A percentile compares a stretch with the other conserved stretches of the same genome.
These are phyloP conservation scores for Pichia cactophila DNA, from an alignment of 1,139 yeast genomes.

Conservation along the genomic window DNA sequence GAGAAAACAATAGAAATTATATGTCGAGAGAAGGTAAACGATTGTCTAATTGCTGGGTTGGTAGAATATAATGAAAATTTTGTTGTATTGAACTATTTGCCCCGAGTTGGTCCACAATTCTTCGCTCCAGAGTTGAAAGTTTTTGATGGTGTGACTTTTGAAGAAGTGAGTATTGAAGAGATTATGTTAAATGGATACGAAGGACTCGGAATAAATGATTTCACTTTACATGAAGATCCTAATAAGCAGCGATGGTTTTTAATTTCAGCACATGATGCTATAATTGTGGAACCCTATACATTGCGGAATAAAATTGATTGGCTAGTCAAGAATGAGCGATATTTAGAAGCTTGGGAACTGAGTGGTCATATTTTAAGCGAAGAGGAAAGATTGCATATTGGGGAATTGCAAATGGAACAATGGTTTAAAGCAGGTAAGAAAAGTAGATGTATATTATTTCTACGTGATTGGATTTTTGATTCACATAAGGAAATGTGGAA, in stretches of 20 bases:
- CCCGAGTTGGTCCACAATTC: conserved; percentile 28
- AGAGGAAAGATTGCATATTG: conserved; percentile 49
- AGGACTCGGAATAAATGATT: conserved; percentile 72
- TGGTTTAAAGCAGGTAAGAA: conserved; percentile 46
- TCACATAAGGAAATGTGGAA: conserved; percentile 54
- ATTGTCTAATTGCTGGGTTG: conserved; percentile 69
- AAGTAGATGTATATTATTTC: conserved; percentile 48
- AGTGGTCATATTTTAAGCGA: conserved; percentile 49
- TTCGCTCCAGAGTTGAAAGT: conserved; percentile 65
- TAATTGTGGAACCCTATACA: conserved; percentile 58
- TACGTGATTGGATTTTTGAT: conserved; percentile 36
- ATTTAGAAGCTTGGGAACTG: conserved; percentile 69
- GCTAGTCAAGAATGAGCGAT: conserved; percentile 51
- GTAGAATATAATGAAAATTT: conserved; percentile 60
- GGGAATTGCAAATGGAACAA: conserved; percentile 54
- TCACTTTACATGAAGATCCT: conserved; percentile 40
- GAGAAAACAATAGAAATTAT: conserved; percentile 48
- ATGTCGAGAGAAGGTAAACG: conserved; percentile 42
- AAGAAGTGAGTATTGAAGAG: conserved; percentile 78
- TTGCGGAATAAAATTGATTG: conserved; percentile 65
- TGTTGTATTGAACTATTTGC: conserved; percentile 51
- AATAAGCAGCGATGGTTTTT: conserved; percentile 44
- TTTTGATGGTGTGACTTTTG: conserved; percentile 57
- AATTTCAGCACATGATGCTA: conserved; percentile 76
- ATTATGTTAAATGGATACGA: conserved; percentile 55